A percentile compares a stretch with the other conserved stretches of the same genome.
Conservation (phyloP, 805 yeast genomes). For the Geotrichum ghanense region DNA sequence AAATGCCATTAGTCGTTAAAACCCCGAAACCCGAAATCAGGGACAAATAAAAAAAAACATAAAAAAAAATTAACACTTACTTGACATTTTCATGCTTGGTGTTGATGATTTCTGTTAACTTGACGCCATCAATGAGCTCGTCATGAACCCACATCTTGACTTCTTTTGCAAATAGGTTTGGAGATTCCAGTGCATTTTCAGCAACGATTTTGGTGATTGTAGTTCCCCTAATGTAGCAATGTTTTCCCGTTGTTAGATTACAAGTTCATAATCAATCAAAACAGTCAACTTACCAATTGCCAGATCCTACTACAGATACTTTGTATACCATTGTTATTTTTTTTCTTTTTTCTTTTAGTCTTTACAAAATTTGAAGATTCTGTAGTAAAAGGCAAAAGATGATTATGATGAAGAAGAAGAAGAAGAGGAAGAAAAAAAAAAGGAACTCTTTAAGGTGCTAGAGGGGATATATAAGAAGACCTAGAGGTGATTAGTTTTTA, state of each 20-base stretch:
- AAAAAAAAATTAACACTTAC: slow-evolving; percentile 4
- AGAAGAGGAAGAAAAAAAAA: no score
- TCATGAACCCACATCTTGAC: slow-evolving; percentile 98
- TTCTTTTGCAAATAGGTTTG: slow-evolving; percentile 54
- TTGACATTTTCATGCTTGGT: slow-evolving; percentile 85
- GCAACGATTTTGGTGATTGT: slow-evolving; percentile 93
- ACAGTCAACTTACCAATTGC: slow-evolving; percentile 76
- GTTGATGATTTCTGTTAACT: slow-evolving; percentile 85
- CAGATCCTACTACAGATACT: slow-evolving; percentile 82
- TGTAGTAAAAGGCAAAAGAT: no score
- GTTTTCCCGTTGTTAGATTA: neutral
- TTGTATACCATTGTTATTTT: slow-evolving; percentile 21
- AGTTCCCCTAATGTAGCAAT: slow-evolving; percentile 47
- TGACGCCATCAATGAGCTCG: slow-evolving; percentile 63
- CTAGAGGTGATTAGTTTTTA: no score
- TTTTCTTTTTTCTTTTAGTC: no score
- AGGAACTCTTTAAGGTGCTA: no score
- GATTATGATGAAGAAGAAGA: no score
- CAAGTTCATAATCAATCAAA: neutral
- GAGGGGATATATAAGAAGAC: no score
- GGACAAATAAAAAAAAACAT: no score
- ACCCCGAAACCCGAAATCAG: no score
- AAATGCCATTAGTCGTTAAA: no score
- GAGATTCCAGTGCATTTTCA: slow-evolving; percentile 67
- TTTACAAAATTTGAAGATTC: no score